Percentiles rank a stretch among this genome's conserved stretches.
Evolutionary conservation across 352 stramenopile species (phyloP).

Genomic region (Globisporangium irregulare): DNA sequence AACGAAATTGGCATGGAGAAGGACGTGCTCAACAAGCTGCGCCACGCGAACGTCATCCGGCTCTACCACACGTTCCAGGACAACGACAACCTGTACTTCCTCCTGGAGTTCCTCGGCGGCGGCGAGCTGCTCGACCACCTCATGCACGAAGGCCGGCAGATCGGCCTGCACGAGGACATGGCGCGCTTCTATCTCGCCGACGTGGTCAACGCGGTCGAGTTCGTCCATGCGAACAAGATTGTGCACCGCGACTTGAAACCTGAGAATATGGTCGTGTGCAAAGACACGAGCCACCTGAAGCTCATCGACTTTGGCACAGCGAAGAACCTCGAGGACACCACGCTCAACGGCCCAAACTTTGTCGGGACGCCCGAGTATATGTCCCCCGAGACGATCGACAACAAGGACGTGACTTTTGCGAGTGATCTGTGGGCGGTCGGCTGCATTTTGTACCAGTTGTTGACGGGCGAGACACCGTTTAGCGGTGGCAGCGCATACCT

Average conservation of each 20-base stretch:
- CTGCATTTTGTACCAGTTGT: conserved; percentile 74
- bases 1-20: conserved; percentile 99
- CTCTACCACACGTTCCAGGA: conserved; percentile 97
- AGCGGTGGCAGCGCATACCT: conserved; percentile 75
- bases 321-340: conserved; percentile 57
- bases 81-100: conserved; percentile 93
- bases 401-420: conserved; percentile 56
- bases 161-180: conserved; percentile 75
- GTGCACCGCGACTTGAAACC: conserved; percentile 94
- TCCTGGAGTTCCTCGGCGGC: conserved; percentile 92
- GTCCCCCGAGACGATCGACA: conserved; percentile 82
- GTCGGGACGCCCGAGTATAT: conserved; percentile 90
- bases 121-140: conserved; percentile 93
- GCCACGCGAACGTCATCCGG: conserved; percentile 91
- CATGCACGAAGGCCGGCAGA: conserved; percentile 69
- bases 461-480: conserved; percentile 80
- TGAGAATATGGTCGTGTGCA: conserved; percentile 94
- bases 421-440: conserved; percentile 79
- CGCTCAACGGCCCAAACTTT: conserved; percentile 82
- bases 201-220: conserved; percentile 90
- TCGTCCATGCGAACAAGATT: conserved; percentile 91
- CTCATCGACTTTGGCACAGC: conserved; percentile 86
- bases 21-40: conserved; percentile 86
- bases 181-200: conserved; percentile 87
- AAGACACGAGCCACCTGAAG: conserved; percentile 53